Evolutionary conservation across 2,329 filamentous ascomycete species (phyloP), one percentile per base, ranked within the genome.

Genomic region (Lojkania enalia): DNA sequence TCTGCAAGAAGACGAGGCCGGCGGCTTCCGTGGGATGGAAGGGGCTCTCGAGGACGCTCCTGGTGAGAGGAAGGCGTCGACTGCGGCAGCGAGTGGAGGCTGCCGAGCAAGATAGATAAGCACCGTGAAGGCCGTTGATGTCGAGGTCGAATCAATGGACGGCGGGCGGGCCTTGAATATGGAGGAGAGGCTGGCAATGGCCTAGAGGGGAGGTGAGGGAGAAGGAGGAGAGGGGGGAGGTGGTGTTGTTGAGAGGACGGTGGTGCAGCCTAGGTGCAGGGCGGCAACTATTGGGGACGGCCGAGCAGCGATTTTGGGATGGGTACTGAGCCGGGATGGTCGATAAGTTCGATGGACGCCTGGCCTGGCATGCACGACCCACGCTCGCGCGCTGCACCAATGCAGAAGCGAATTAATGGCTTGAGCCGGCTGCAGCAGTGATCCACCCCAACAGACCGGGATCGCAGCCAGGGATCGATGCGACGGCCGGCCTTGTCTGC

Each of bases 381-480:
- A 25, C 44, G 23, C 30, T 11, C 41, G 38, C 39, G 41, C 55
- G 53, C 50, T 55, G 52, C 57, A 53, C 52, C 52, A 57, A 48
- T 60, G 60, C 60, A 56, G 42, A 57, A 55, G 58, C 60, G 61
- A 61, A 47, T 50, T 49, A 48, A 49, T 55, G 55, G 56, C 52
- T 43, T 47, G 43, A 31, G 37, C 45, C 39, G 41, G 19, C 42
- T 49, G 49, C 51, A 54, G 54, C 52, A 57, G 47, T 54, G 60
- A 54, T 60, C 50, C 50, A 58, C 56, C 46, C 57, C 62, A 64
- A 66, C 63, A 65, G 58, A 60, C 60, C 55, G 49, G 58, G 60
- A 52, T 49, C 29, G 42, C 43, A 33, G 52, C 54, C 58, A 63
- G 56, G 61, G 60, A 61, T 58, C 51, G 54, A 51, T 46, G 51